phyloP scores from a whole-genome alignment of 1,284 basidiomycete genomes.

The Golubevia sp. region DNA sequence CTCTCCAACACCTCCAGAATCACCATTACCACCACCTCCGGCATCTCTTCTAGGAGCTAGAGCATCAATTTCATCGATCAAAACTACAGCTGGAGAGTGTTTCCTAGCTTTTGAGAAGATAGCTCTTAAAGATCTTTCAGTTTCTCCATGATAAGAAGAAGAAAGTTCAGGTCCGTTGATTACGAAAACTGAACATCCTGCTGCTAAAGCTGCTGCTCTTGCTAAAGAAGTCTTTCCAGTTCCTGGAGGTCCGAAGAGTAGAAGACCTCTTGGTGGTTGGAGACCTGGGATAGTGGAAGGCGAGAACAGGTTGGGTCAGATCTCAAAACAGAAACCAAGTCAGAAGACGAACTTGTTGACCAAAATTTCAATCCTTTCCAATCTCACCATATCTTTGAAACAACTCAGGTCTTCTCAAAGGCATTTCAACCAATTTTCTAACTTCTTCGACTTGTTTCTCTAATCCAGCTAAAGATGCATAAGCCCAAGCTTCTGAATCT shows the following conservation, averaged over 20 bases:
- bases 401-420: conserved; percentile 47
- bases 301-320: too few species aligned
- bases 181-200: conserved; percentile 38
- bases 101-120: conserved; percentile 84
- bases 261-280: conserved; percentile 51
- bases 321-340: too few species aligned
- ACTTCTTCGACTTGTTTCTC: conserved; percentile 49
- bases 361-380: too few species aligned
- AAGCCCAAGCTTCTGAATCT: conserved; percentile 8
- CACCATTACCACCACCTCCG: conserved; percentile 75
- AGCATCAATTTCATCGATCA: conserved; percentile 96
- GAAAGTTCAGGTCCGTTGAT: conserved; percentile 56
- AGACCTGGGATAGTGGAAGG: conserved; percentile 27
- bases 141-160: conserved; percentile 58
- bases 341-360: too few species aligned
- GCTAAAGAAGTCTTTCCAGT: conserved; percentile 61
- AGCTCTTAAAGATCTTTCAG: conserved; percentile 72
- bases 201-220: conserved; percentile 44
- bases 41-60: conserved; percentile 88
- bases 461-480: conserved; percentile 43
- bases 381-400: conserved; percentile 46
- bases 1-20: conserved; percentile 30
- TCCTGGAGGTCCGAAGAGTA: conserved; percentile 60
- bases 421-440: conserved; percentile 49
- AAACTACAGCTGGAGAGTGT: conserved; percentile 80